Conservation (phyloP, 352 stramenopile genomes). For the Pythium angustatum region DNA sequence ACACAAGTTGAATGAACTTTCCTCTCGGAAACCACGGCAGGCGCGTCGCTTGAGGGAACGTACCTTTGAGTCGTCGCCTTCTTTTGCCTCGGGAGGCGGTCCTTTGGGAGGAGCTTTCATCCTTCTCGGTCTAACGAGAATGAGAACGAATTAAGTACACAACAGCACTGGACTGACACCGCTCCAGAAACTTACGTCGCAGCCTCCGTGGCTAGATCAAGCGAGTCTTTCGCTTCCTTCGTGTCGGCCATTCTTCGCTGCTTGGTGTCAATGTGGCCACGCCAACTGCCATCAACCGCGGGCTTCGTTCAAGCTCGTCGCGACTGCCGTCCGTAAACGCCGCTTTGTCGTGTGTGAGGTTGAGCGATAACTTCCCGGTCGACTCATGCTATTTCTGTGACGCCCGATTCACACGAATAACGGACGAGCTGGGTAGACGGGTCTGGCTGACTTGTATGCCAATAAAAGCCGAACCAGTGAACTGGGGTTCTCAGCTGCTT, state of each 20-base stretch:
- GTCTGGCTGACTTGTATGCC: background rate
- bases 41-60: too few relatives aligned
- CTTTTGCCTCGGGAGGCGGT: slow-evolving; percentile 26
- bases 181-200: slow-evolving; percentile 25
- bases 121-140: slow-evolving; percentile 14
- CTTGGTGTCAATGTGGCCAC: background rate
- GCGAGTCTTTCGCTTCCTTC: slow-evolving; percentile 26
- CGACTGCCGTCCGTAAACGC: too few relatives aligned
- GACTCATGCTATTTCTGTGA: slow-evolving; percentile 2
- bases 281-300: background rate
- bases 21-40: background rate
- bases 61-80: slow-evolving; percentile 22
- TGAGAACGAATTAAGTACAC: too few relatives aligned
- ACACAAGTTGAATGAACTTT: background rate
- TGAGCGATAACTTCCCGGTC: background rate
- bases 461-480: slow-evolving; percentile 2
- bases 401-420: background rate
- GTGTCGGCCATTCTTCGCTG: slow-evolving; percentile 15
- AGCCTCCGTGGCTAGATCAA: slow-evolving; percentile 12
- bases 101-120: slow-evolving; percentile 30
- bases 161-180: background rate
- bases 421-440: slow-evolving; percentile 9
- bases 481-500: background rate
- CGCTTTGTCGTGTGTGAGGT: background rate
- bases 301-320: background rate